phyloP scores from a whole-genome alignment of 164 flowering plant species.

The Brasenia schreberi region DNA sequence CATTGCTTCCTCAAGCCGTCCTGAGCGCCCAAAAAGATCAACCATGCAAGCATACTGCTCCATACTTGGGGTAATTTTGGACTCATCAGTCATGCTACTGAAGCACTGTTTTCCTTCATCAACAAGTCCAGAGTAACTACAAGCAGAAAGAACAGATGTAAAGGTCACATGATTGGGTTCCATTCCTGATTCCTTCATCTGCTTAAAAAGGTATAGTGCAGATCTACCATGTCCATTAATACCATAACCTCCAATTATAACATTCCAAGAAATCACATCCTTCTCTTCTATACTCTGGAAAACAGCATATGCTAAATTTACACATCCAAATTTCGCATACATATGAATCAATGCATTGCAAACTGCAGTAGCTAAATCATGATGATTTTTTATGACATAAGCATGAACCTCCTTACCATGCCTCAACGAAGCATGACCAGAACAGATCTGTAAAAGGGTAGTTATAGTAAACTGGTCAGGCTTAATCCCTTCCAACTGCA shows the following conservation, averaged over 20 bases:
- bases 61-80: conserved; percentile 19
- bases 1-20: conserved; percentile 32
- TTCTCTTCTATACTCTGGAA: conserved; percentile 22
- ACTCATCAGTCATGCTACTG: conserved; percentile 19
- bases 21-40: conserved; percentile 39
- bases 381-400: conserved; percentile 15
- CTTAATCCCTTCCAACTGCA: conserved; percentile 26
- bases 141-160: conserved; percentile 39
- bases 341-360: conserved; percentile 41
- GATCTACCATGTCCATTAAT: conserved; percentile 32
- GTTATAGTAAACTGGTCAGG: conserved; percentile 29
- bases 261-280: conserved; percentile 44
- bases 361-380: conserved; percentile 12
- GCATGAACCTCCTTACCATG: conserved; percentile 44
- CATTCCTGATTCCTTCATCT: conserved; percentile 23
- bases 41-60: conserved; percentile 46
- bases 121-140: conserved; percentile 53
- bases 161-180: conserved; percentile 34
- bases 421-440: conserved; percentile 10
- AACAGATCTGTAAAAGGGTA: conserved; percentile 30
- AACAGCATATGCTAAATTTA: conserved; percentile 20
- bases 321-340: conserved; percentile 40
- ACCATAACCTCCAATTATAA: conserved; percentile 38
- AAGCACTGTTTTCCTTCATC: conserved; percentile 38
- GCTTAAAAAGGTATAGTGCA: conserved; percentile 26